A percentile compares a stretch with the other conserved stretches of the same genome.
Conservation (phyloP, 75 land plant species). For the Pseudotsuga menziesii region DNA sequence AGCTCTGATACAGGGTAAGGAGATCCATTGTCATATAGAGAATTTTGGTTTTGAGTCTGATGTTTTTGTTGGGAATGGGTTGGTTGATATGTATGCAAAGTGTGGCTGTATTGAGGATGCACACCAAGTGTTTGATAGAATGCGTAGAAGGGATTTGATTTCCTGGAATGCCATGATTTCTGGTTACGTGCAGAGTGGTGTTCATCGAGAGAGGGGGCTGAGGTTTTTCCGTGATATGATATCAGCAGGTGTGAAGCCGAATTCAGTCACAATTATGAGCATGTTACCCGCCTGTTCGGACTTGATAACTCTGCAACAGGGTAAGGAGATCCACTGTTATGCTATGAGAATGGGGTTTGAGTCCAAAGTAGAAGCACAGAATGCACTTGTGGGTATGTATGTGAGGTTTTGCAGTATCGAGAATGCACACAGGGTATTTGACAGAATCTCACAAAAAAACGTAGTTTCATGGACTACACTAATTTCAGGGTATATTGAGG, state of each 20-base stretch:
- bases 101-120: slow-evolving; percentile 48
- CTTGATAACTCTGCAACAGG: slow-evolving; percentile 35
- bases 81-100: slow-evolving; percentile 37
- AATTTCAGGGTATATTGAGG: slow-evolving; percentile 38
- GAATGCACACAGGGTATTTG: slow-evolving; percentile 29
- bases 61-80: slow-evolving; percentile 11
- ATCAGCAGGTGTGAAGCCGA: slow-evolving; percentile 17
- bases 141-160: slow-evolving; percentile 11
- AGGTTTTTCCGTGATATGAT: slow-evolving; percentile 38
- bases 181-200: slow-evolving; percentile 43
- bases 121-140: slow-evolving; percentile 19
- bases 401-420: slow-evolving; percentile 49
- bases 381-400: slow-evolving; percentile 59
- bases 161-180: slow-evolving; percentile 56
- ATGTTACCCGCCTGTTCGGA: slow-evolving; percentile 29
- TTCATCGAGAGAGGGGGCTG: slow-evolving; percentile 38
- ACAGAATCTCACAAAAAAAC: slow-evolving; percentile 12
- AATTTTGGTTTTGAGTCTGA: slow-evolving; percentile 6
- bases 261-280: slow-evolving; percentile 39
- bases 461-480: slow-evolving; percentile 50
- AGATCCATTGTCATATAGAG: slow-evolving; percentile 8
- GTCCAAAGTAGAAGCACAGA: slow-evolving; percentile 17
- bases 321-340: slow-evolving; percentile 36
- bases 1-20: slow-evolving; percentile 3
- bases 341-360: slow-evolving; percentile 46